Base-by-base conservation (phyloP, 805 yeast genomes). In the Tetrapisispora nanseiensis region DNA sequence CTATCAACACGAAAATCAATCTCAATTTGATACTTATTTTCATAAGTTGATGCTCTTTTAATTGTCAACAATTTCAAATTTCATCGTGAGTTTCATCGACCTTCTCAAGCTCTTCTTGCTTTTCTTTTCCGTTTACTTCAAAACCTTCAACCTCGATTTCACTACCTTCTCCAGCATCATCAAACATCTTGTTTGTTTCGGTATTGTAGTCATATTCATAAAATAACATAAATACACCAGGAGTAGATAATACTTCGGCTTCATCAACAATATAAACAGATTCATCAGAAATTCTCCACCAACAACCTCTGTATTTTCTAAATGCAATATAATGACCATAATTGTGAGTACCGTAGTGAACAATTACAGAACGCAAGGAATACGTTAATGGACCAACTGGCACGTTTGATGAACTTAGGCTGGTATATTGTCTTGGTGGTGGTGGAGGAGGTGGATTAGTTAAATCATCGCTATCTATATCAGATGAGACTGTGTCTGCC, bases 271-370 rank as follows among this genome's bases (percentile, higher is more conserved):
- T 72, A 46, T 86, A 78, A 3, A 89, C 95, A 3, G 80, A 78
- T 56, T 87, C 95, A 62, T 92, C 98, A 52, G 92, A 82, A 16
- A 89, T 81, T 58, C 95, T 75, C 95, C 96, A 89, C 98, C 98
- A 90, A 10, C 78, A 71, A 2, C 89, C 92, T 50, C 95, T 74
- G 44, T 67, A 73, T 54, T 78, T 81, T 55, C 97, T 76, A 65
- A 75, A 90, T 33, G 94, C 86, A 46, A 90, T 84, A 58, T 90
- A 90, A 62, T 90, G 98, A n/a, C 98, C 98, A 59, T 86, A 92
- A 54, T 90, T 87, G 54, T 92, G 97, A 1, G 95, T 83, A 38
- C 98, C 98, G 59, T 82, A 89, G 62, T 90, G 98, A 1, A 90
- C 80, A 35, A 90, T 84, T 1, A 85, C 92, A 1, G 96, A 85